Evolutionary conservation across 2,329 filamentous ascomycete genomes (phyloP), one percentile per base, ranked within the genome.

Genomic region (Cercospora brassicicola): DNA sequence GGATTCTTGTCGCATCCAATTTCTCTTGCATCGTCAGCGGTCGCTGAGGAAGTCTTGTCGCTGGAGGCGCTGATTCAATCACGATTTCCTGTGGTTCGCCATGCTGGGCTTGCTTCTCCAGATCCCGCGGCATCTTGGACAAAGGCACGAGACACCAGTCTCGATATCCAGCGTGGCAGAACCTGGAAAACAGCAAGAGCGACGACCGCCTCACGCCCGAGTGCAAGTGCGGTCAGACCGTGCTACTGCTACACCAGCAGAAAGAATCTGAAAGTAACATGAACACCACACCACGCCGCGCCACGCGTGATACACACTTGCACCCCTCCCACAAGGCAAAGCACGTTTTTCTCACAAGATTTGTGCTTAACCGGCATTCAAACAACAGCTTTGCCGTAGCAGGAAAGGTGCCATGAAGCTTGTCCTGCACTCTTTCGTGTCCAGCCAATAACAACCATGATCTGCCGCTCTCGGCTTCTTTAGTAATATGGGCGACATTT

Each of bases 1-100:
- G 26, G 3, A 76, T 33, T 1, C 42, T 71, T 4, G 75, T 75
- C 9, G 72, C 71, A 4, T 71, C 75, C 2, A 75, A 69, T 68
- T 78, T 78, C 65, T 78, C 76, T 15, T 73, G 70, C 15, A 73
- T 67, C 2, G 72, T 75, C 42, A 77, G 64, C 18, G 75, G 73
- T n/a, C 73, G 73, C 62, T 73, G 73, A 1, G 67, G 70, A 4
- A 62, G 64, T 26, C 63, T 30, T 30, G 56, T 28, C 13, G 68
- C 51, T 9, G 33, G 51, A 5, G 48, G 13, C 1, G 30, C 55
- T 2, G 6, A 26, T 20, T 65, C 63, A 1, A 69, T 67, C n/a
- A 70, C 64, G 64, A 71, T 15, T 59, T 72, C 68, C 39, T 73
- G 67, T 1, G 73, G 67, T 11, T 69, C 60, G 51, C 71, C 72